Conservation (phyloP, 2,329 filamentous ascomycete genomes). For the Fusarium tricinctum region DNA sequence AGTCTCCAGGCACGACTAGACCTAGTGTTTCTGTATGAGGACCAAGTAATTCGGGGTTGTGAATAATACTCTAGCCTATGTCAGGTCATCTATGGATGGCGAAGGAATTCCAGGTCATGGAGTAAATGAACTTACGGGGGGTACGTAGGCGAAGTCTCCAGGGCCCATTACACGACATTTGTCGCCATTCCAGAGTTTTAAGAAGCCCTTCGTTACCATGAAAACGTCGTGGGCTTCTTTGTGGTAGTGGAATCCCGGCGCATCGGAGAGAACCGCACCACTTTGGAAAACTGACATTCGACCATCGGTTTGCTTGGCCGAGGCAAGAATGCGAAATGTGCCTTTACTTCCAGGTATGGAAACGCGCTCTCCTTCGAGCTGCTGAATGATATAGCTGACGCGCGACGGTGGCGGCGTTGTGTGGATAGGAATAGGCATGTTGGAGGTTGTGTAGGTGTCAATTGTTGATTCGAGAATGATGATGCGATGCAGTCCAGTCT, state of each 20-base stretch:
- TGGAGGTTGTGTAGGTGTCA: slow-evolving; percentile 8
- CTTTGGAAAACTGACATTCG: slow-evolving; percentile 65
- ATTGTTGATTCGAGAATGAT: background rate
- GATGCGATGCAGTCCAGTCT: background rate
- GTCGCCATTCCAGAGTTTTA: slow-evolving; percentile 72
- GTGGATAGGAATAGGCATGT: slow-evolving; percentile 53
- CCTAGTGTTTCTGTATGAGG: slow-evolving; percentile 68
- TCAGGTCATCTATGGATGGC: background rate
- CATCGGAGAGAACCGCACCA: slow-evolving; percentile 61
- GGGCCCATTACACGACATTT: slow-evolving; percentile 66
- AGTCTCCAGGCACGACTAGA: slow-evolving; percentile 69
- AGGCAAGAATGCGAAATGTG: slow-evolving; percentile 64
- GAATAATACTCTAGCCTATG: slow-evolving; percentile 60
- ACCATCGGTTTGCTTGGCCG: slow-evolving; percentile 65
- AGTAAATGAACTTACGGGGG: slow-evolving; percentile 59
- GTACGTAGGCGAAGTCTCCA: slow-evolving; percentile 70
- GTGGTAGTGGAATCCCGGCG: slow-evolving; percentile 70
- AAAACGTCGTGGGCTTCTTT: slow-evolving; percentile 70
- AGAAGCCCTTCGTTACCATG: slow-evolving; percentile 66
- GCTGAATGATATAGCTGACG: slow-evolving; percentile 61
- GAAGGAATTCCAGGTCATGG: background rate
- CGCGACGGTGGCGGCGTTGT: slow-evolving; percentile 55
- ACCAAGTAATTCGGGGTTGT: slow-evolving; percentile 68
- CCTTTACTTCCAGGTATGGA: slow-evolving; percentile 67
- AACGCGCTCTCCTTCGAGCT: slow-evolving; percentile 65